phyloP scores from a whole-genome alignment of 2,329 filamentous ascomycete species.

The Fusarium sp. region DNA sequence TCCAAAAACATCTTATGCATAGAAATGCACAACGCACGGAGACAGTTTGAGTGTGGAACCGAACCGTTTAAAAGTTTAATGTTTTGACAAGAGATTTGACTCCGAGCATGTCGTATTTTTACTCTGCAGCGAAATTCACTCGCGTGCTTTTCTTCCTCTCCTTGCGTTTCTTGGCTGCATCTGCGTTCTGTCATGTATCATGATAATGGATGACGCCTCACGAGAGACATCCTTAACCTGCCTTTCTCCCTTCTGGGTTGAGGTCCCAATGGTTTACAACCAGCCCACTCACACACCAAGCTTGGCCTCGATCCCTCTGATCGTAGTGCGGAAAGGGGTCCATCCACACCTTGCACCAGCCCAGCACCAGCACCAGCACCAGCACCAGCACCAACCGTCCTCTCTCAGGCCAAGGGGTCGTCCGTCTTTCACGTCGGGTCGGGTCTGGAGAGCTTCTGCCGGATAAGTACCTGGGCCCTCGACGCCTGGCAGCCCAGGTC shows the following conservation, averaged over 20 bases:
- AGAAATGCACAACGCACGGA: conserved; percentile 5
- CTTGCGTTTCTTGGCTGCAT: conserved; percentile 18
- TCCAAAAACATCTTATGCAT: conserved; percentile 1
- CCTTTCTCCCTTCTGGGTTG: conserved; percentile 18
- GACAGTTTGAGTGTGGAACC: conserved; percentile 20
- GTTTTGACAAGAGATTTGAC: conserved; percentile 13
- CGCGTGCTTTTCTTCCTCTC: conserved; percentile 8
- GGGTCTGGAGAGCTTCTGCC: conserved; percentile 23
- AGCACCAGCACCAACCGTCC: neutral
- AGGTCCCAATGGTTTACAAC: conserved; percentile 13
- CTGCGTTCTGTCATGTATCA: conserved; percentile 10
- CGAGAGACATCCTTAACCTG: neutral
- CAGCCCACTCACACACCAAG: neutral
- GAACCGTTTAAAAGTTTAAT: conserved; percentile 7
- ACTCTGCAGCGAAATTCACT: neutral
- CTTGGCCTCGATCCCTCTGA: conserved; percentile 2
- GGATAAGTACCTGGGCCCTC: conserved; percentile 27
- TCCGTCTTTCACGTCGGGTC: neutral
- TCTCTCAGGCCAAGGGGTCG: conserved; percentile 8
- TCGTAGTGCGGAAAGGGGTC: conserved; percentile 31
- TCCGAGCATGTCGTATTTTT: conserved; percentile 15
- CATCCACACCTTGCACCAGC: conserved; percentile 18
- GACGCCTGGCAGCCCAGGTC: conserved; percentile 4
- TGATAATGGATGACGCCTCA: conserved; percentile 11
- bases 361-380: neutral